Evolutionary conservation across 208 protist genomes (phyloP).

Genomic region (Phytomonas francai): DNA sequence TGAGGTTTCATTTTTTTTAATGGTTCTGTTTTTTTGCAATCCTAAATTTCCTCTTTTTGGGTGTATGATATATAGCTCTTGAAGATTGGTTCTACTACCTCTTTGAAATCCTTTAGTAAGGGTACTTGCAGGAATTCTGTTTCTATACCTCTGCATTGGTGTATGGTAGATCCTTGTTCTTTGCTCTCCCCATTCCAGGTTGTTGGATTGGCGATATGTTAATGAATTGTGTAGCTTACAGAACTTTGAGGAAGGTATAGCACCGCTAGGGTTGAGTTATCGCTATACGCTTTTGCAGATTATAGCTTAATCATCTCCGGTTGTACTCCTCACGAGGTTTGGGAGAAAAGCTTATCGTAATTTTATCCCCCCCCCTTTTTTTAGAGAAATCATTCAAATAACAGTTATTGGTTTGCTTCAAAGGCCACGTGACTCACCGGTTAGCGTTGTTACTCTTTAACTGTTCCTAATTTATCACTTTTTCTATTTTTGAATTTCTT

Average conservation of each 20-base stretch:
- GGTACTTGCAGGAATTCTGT: neutral
- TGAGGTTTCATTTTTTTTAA: neutral
- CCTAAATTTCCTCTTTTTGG: neutral
- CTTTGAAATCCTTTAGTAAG: neutral
- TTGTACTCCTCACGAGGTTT: conserved; percentile 3
- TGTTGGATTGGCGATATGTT: neutral
- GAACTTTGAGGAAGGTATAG: neutral
- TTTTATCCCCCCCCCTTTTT: neutral
- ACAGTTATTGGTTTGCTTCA: neutral
- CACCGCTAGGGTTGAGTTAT: neutral
- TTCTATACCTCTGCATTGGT: neutral
- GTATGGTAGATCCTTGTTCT: neutral
- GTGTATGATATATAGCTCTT: neutral
- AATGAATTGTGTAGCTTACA: neutral
- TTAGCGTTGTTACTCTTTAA: neutral
- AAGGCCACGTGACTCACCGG: neutral
- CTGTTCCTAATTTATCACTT: conserved; percentile 7
- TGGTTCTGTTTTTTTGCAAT: neutral
- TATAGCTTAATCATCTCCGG: neutral
- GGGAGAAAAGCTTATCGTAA: neutral
- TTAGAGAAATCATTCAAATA: neutral
- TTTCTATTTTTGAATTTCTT: conserved; percentile 3
- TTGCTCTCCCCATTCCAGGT: neutral
- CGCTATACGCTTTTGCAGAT: neutral
- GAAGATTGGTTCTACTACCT: neutral